These are phyloP conservation scores for Trametes hirsuta DNA, from an alignment of 1,284 basidiomycete species.

Conservation along the genomic window DNA sequence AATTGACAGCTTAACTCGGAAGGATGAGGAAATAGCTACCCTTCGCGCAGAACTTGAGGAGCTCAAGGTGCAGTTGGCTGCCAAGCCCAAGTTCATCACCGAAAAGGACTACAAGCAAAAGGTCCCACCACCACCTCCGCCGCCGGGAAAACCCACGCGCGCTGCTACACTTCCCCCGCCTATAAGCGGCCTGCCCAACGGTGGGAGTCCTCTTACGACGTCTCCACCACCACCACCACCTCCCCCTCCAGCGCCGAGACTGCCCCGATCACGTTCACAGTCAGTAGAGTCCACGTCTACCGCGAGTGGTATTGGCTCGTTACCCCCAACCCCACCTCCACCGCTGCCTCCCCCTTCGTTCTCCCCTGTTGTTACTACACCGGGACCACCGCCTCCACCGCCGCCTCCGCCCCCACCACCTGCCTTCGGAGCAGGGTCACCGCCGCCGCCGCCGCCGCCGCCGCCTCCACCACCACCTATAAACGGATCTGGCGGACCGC, in stretches of 20 bases:
- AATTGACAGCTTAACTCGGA: slow-evolving; percentile 72
- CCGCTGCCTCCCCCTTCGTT: slow-evolving; percentile 29
- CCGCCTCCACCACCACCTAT: slow-evolving; percentile 42
- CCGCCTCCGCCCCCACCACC: slow-evolving; percentile 40
- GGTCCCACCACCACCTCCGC: slow-evolving; percentile 66
- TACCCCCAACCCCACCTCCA: slow-evolving; percentile 2
- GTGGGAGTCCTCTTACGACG: slow-evolving; percentile 8
- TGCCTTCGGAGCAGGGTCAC: slow-evolving; percentile 21
- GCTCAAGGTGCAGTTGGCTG: slow-evolving; percentile 53
- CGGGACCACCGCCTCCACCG: slow-evolving; percentile 30
- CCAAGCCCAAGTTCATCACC: slow-evolving; percentile 54
- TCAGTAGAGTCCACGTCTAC: background rate
- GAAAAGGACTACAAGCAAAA: slow-evolving; percentile 75
- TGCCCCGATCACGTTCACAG: background rate
- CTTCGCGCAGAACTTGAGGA: slow-evolving; percentile 57
- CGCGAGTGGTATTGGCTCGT: background rate
- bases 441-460: slow-evolving; percentile 28
- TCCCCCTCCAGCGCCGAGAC: background rate
- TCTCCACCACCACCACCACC: slow-evolving; percentile 19
- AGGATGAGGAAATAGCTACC: slow-evolving; percentile 67
- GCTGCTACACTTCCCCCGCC: slow-evolving; percentile 10
- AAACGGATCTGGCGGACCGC: slow-evolving; percentile 18
- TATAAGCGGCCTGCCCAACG: slow-evolving; percentile 19
- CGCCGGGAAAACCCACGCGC: slow-evolving; percentile 25
- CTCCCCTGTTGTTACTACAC: slow-evolving; percentile 20